phyloP scores from a whole-genome alignment of 2,329 filamentous ascomycete genomes.

The Nigrograna mackinnonii region DNA sequence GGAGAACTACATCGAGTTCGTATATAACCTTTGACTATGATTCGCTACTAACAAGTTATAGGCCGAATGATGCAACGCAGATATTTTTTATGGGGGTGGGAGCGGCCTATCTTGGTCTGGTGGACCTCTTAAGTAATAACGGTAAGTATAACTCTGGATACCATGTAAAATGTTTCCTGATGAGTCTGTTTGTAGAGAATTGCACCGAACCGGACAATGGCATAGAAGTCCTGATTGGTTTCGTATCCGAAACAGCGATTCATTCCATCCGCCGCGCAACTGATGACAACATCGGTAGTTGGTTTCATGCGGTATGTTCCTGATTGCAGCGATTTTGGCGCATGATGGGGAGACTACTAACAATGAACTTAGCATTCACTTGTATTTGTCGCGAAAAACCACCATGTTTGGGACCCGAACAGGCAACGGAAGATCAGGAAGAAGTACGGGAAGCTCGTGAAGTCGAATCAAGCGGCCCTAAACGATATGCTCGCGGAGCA shows the following conservation, averaged over 20 bases:
- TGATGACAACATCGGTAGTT: slow-evolving; percentile 76
- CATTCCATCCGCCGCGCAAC: slow-evolving; percentile 67
- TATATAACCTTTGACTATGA: not conserved
- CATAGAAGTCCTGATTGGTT: slow-evolving; percentile 76
- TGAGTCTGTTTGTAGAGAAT: slow-evolving; percentile 43
- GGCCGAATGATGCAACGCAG: slow-evolving; percentile 66
- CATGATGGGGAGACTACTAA: too few species aligned
- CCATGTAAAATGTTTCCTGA: slow-evolving; percentile 6
- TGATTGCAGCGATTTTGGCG: not conserved
- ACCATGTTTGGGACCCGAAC: slow-evolving; percentile 73
- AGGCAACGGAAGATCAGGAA: slow-evolving; percentile 59
- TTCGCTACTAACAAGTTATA: slow-evolving; percentile 14
- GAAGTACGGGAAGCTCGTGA: slow-evolving; percentile 59
- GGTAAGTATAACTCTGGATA: slow-evolving; percentile 51
- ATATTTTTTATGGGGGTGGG: slow-evolving; percentile 88
- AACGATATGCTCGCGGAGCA: slow-evolving; percentile 62
- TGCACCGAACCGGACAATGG: slow-evolving; percentile 60
- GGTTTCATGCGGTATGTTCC: slow-evolving; percentile 71
- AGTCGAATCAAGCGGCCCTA: slow-evolving; percentile 50
- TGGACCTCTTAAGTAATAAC: slow-evolving; percentile 77
- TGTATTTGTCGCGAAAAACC: slow-evolving; percentile 75
- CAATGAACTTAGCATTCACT: slow-evolving; percentile 62
- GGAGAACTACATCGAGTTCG: slow-evolving; percentile 91
- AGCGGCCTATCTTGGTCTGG: slow-evolving; percentile 83
- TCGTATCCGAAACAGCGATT: slow-evolving; percentile 74